Evolutionary conservation across 768 basidiomycete genomes (phyloP), one percentile per base, ranked within the genome.

Genomic region (Imleria badia): DNA sequence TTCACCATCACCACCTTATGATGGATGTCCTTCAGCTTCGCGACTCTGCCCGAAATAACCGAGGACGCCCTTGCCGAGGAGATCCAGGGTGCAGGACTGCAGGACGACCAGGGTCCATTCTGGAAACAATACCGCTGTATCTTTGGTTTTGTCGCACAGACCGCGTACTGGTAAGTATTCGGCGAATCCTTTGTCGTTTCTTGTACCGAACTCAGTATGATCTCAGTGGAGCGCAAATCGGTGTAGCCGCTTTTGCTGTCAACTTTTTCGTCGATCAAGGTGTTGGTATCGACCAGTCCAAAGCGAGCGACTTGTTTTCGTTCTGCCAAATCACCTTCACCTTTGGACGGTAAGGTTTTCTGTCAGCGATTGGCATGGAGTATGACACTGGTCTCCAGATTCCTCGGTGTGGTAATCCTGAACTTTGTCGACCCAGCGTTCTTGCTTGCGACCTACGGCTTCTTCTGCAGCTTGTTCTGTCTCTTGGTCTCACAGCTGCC

Each of bases 131-230:
- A 81, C 60, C 80, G 82, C 51, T 86, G 86, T 56, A 74, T 89
- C 46, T 84, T 87, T 63, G 88, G 88, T 30, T 87, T 81, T 61
- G 78, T 88, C 51, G 86, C 86, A 19, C 89, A 91, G 67, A 89
- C 83, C 40, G 72, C 77, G 39, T 87, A 86, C 61, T 76, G 81
- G 79, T 85, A 71, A 47, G 82, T 71, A 29, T 53, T 31, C 6
- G 15, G 40, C 13, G 23, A 7, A 29, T 38, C 33, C 15, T 20
- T 42, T 35, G 23, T 30, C 35, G 10, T 11, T 11, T 4, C 34
- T 45, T 23, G 23, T 33, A 22, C 40, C 50, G 47, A 31, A 52
- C 34, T 65, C 22, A 4, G 26, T 26, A 3, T n/a, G 4, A 23
- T 22, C 12, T 33, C 39, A 79, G 82, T 22, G 85, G 84, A 29